These are phyloP conservation scores for Setaria viridis DNA, from an alignment of 202 grass and related monocot species.

Conservation along the genomic window DNA sequence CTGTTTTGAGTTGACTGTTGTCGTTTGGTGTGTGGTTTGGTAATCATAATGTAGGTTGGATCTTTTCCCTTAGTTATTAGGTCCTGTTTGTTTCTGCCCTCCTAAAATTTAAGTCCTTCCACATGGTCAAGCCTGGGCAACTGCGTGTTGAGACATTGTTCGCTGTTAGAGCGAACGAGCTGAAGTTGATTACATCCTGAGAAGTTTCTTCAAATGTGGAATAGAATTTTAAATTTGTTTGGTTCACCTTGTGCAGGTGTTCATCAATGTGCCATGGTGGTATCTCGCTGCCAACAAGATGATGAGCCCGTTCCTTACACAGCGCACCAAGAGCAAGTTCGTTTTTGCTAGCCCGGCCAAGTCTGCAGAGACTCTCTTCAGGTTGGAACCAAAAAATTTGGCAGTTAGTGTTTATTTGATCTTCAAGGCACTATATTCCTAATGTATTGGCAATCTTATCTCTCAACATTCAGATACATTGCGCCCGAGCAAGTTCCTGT, in stretches of 20 bases:
- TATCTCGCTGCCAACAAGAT: slow-evolving; percentile 93
- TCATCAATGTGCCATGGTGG: slow-evolving; percentile 99
- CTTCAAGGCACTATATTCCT: not conserved
- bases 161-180: not conserved
- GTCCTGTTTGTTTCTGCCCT: too few relatives aligned
- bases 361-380: slow-evolving; percentile 88
- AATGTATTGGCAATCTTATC: slow-evolving; percentile 1
- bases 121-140: not conserved
- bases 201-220: not conserved
- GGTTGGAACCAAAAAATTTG: slow-evolving; percentile 35
- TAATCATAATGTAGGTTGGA: slow-evolving; percentile 25
- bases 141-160: not conserved
- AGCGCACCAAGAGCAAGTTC: slow-evolving; percentile 99
- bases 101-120: not conserved
- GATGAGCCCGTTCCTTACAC: slow-evolving; percentile 97
- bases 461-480: slow-evolving; percentile 68
- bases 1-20: slow-evolving; percentile 48
- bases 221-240: slow-evolving; percentile 27
- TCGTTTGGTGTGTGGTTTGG: slow-evolving; percentile 50
- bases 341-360: slow-evolving; percentile 90
- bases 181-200: slow-evolving; percentile 9
- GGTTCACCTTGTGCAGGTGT: slow-evolving; percentile 61
- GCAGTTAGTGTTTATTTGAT: not conserved
- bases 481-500: slow-evolving; percentile 92
- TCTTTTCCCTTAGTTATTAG: slow-evolving; percentile 24